Conservation (phyloP, 169 alveolate species). For the Plasmodium blacklocki region DNA sequence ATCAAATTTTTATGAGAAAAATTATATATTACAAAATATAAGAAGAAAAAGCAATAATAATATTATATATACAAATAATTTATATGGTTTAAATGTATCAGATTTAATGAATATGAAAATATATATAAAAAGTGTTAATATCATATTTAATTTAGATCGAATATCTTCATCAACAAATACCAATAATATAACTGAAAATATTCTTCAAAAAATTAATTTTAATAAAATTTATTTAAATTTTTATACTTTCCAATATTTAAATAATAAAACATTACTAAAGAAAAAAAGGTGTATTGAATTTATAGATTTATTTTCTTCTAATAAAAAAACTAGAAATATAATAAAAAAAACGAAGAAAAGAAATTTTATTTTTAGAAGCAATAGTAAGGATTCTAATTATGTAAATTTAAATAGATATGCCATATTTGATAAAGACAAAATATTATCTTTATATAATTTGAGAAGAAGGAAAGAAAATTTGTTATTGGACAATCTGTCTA, state of each 20-base stretch:
- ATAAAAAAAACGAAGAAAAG: not conserved
- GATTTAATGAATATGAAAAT: conserved; percentile 37
- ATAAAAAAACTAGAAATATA: not conserved
- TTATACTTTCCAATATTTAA: conserved; percentile 48
- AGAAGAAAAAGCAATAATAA: not conserved
- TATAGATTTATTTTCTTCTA: not conserved
- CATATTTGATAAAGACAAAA: too few relatives aligned
- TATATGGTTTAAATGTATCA: conserved; percentile 20
- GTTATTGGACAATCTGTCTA: too few relatives aligned
- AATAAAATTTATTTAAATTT: conserved; percentile 35
- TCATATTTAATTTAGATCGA: conserved; percentile 21
- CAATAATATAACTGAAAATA: not conserved
- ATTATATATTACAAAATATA: not conserved
- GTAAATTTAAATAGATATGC: too few relatives aligned
- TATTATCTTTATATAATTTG: not conserved
- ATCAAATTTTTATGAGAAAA: not conserved
- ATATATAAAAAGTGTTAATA: conserved; percentile 24
- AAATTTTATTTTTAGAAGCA: not conserved
- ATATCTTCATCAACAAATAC: not conserved
- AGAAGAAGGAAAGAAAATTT: not conserved
- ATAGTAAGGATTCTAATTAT: too few relatives aligned
- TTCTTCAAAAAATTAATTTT: conserved; percentile 19
- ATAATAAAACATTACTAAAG: not conserved
- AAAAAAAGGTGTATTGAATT: conserved; percentile 37
- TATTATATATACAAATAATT: conserved; percentile 25